Percentiles rank a stretch among this genome's conserved stretches.
These are phyloP conservation scores for Penicillium griseofulvum DNA, from an alignment of 2,329 filamentous ascomycete genomes.

Conservation along the genomic window DNA sequence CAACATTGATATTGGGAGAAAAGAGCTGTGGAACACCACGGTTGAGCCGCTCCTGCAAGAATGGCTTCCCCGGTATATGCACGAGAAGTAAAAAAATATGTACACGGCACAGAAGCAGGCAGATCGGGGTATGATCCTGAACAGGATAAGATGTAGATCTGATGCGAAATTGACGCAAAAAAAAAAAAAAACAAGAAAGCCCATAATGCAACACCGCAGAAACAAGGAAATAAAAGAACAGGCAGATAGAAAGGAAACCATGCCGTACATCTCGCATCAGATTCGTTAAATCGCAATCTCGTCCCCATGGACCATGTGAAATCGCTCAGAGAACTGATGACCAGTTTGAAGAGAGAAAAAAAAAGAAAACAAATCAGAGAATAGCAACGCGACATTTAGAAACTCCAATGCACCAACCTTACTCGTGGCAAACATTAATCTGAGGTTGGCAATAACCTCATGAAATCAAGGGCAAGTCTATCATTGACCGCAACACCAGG, in stretches of 20 bases:
- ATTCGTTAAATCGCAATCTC: slow-evolving; percentile 32
- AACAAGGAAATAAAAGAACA: slow-evolving; percentile 8
- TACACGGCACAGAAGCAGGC: slow-evolving; percentile 29
- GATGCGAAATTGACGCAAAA: slow-evolving; percentile 4
- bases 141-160: slow-evolving; percentile 10
- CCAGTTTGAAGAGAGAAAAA: slow-evolving; percentile 1
- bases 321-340: slow-evolving; percentile 26
- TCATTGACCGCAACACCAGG: slow-evolving; percentile 4
- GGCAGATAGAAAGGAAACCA: slow-evolving; percentile 17
- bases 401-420: slow-evolving; percentile 27
- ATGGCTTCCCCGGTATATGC: slow-evolving; percentile 26
- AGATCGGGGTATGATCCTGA: slow-evolving; percentile 19
- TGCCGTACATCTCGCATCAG: slow-evolving; percentile 36
- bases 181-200: slow-evolving; percentile 11
- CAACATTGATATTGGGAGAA: background rate
- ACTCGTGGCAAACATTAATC: slow-evolving; percentile 16
- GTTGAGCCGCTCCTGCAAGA: background rate
- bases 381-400: slow-evolving; percentile 4
- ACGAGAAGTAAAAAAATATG: slow-evolving; percentile 29
- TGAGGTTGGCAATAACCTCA: slow-evolving; percentile 6
- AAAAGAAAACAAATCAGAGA: background rate
- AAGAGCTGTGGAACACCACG: background rate
- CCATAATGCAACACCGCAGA: slow-evolving; percentile 14
- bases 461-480: slow-evolving; percentile 17
- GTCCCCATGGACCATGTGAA: slow-evolving; percentile 18